phyloP scores from a whole-genome alignment of 768 basidiomycete species.

The Termitomyces sp. region DNA sequence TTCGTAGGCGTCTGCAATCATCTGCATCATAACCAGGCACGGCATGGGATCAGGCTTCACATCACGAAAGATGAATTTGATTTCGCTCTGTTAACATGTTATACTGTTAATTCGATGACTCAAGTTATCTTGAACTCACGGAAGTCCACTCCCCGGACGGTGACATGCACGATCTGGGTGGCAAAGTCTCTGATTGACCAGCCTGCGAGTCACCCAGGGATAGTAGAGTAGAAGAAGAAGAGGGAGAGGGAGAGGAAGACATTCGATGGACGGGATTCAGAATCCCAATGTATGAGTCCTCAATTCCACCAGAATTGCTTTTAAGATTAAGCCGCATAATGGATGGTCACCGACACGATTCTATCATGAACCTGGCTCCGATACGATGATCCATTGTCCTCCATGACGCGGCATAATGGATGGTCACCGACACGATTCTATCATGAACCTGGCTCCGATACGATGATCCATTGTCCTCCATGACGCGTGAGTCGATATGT shows the following conservation, averaged over 20 bases:
- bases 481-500: neutral
- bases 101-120: neutral
- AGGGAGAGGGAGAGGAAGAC: neutral
- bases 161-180: neutral
- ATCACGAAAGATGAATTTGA: neutral
- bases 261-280: neutral
- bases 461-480: slow-evolving; percentile 9
- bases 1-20: slow-evolving; percentile 17
- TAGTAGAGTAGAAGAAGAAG: neutral
- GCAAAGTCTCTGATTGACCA: neutral
- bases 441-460: neutral
- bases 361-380: neutral
- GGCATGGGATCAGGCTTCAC: slow-evolving; percentile 7
- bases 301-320: neutral
- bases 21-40: slow-evolving; percentile 13
- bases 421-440: neutral
- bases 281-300: neutral
- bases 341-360: neutral
- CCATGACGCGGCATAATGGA: neutral
- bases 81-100: neutral
- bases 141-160: slow-evolving; percentile 1
- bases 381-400: slow-evolving; percentile 8
- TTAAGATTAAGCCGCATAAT: neutral
- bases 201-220: neutral
- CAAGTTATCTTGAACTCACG: neutral